Evolutionary conservation across 345 rosid species (phyloP).

Genomic region (Mangifera indica): DNA sequence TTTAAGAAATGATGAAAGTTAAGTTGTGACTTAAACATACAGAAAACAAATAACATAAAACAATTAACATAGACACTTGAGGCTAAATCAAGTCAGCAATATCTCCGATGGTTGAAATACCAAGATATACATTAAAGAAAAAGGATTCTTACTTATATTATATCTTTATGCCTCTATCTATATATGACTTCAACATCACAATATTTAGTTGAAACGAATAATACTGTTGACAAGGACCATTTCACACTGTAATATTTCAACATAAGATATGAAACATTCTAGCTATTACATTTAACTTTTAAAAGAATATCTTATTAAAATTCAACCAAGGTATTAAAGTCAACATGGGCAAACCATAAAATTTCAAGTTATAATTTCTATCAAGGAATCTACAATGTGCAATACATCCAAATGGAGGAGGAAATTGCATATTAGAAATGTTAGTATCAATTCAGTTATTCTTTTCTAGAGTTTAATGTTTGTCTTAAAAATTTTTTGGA

Average conservation of each 20-base stretch:
- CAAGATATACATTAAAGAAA: neutral
- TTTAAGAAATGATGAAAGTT: slow-evolving; percentile 19
- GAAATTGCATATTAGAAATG: neutral
- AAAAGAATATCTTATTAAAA: neutral
- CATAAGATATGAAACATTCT: neutral
- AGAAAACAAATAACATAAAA: neutral
- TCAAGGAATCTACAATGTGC: neutral
- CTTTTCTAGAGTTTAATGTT: neutral
- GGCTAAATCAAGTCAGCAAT: slow-evolving; percentile 5
- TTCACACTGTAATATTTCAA: neutral
- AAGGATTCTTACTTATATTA: neutral
- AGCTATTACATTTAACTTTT: neutral
- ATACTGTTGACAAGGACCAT: too few species aligned
- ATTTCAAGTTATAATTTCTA: neutral
- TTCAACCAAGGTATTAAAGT: neutral
- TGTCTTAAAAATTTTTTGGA: neutral
- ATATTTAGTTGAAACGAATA: neutral
- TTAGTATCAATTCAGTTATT: neutral
- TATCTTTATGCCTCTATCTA: neutral
- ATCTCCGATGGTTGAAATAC: neutral
- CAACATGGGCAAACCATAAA: neutral
- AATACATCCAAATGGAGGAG: neutral
- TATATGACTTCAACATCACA: neutral
- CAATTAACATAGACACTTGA: slow-evolving; percentile 1
- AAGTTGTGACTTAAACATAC: slow-evolving; percentile 11